Conservation (phyloP, 352 stramenopile genomes). For the Phytopythium vexans region DNA sequence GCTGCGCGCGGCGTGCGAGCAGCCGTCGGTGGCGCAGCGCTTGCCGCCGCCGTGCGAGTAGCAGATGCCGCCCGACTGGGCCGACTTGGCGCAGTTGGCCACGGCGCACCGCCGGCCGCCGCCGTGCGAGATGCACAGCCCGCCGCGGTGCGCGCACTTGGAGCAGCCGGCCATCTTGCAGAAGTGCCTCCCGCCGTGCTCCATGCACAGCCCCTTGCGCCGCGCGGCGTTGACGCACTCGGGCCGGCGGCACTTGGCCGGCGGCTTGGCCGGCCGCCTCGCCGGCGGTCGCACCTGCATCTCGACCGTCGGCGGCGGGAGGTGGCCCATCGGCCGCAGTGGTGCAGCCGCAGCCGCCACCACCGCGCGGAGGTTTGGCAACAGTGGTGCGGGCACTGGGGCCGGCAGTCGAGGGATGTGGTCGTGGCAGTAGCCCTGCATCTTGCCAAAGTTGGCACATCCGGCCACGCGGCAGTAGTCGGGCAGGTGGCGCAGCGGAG, state of each 20-base stretch:
- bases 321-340: conserved; percentile 7
- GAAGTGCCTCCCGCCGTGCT: conserved; percentile 82
- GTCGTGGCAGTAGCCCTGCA: conserved; percentile 61
- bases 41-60: conserved; percentile 85
- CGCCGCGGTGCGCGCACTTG: conserved; percentile 79
- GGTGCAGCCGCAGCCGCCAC: conserved; percentile 6
- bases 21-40: conserved; percentile 68
- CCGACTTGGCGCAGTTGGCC: conserved; percentile 71
- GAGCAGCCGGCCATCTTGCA: conserved; percentile 83
- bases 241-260: conserved; percentile 54
- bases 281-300: neutral
- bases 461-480: conserved; percentile 46
- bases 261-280: conserved; percentile 12
- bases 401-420: conserved; percentile 44
- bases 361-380: conserved; percentile 23
- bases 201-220: conserved; percentile 84
- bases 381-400: conserved; percentile 13
- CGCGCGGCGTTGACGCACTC: conserved; percentile 67
- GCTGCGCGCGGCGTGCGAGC: conserved; percentile 73
- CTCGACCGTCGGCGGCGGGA: conserved; percentile 3
- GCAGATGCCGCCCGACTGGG: conserved; percentile 79
- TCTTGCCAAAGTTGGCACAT: conserved; percentile 64
- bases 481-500: conserved; percentile 30
- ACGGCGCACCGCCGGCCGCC: conserved; percentile 74
- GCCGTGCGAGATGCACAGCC: conserved; percentile 80